Conservation (phyloP, 129 eudicot genomes). For the carrot (Daucus carota) region DNA sequence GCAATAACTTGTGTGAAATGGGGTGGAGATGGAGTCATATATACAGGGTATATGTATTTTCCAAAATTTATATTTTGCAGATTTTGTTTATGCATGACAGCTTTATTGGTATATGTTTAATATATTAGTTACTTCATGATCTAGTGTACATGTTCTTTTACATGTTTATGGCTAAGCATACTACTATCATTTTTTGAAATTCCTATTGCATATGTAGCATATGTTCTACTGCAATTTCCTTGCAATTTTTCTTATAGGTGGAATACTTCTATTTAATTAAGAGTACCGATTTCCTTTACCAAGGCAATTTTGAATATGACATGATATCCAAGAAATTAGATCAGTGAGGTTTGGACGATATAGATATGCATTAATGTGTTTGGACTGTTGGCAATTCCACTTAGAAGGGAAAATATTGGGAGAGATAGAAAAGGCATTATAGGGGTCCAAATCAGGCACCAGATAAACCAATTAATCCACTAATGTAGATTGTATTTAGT, state of each 20-base stretch:
- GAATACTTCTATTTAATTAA: neutral
- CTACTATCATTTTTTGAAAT: neutral
- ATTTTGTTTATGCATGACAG: neutral
- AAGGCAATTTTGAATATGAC: neutral
- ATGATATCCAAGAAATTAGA: neutral
- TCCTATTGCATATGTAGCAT: neutral
- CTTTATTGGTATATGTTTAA: neutral
- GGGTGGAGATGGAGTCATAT: constrained; percentile 98
- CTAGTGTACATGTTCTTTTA: neutral
- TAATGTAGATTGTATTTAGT: neutral
- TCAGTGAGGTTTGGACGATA: neutral
- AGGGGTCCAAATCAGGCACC: neutral
- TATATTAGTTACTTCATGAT: neutral
- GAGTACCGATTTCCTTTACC: neutral
- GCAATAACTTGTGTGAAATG: constrained; percentile 98
- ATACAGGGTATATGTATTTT: constrained; percentile 65
- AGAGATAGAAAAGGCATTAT: neutral
- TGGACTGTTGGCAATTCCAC: neutral
- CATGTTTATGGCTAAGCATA: neutral
- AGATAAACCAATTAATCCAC: neutral
- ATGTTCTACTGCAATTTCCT: neutral
- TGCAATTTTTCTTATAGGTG: neutral
- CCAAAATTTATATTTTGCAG: constrained; percentile 8
- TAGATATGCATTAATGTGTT: neutral
- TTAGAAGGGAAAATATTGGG: neutral